Conservation (phyloP, 371 early-diverging fungal genomes). For the Mucor velutinosus region DNA sequence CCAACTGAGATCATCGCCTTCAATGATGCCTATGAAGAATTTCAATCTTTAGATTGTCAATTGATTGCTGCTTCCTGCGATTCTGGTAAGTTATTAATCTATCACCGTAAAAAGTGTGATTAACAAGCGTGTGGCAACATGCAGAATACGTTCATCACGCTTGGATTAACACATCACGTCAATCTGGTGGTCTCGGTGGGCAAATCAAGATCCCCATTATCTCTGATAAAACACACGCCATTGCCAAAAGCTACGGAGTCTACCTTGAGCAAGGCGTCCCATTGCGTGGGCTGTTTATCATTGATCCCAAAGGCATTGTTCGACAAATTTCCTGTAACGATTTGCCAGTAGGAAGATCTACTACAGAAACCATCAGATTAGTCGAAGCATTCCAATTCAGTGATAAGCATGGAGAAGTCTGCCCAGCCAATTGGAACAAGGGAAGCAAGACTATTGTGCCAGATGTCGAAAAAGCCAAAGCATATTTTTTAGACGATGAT, state of each 20-base stretch:
- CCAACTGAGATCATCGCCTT: constrained; percentile 74
- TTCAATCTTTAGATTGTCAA: constrained; percentile 59
- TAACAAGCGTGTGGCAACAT: neutral
- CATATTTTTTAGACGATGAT: constrained; percentile 61
- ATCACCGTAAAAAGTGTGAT: neutral
- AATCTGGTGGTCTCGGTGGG: constrained; percentile 78
- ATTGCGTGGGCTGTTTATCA: constrained; percentile 72
- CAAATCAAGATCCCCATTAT: constrained; percentile 70
- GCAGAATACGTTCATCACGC: constrained; percentile 54
- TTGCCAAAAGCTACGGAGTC: constrained; percentile 74
- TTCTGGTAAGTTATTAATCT: constrained; percentile 29
- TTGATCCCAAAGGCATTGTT: constrained; percentile 71
- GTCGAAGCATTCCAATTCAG: constrained; percentile 80
- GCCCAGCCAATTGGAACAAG: constrained; percentile 90
- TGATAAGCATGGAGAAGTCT: constrained; percentile 69
- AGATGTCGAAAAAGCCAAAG: constrained; percentile 74
- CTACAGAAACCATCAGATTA: constrained; percentile 77
- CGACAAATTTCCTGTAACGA: constrained; percentile 65
- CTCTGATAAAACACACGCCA: constrained; percentile 73
- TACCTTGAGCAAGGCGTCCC: constrained; percentile 62
- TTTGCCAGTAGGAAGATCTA: constrained; percentile 76
- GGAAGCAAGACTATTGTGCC: constrained; percentile 75
- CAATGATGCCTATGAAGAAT: constrained; percentile 64
- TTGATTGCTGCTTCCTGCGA: constrained; percentile 51
- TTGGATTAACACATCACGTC: constrained; percentile 72